phyloP scores from a whole-genome alignment of 2,329 filamentous ascomycete genomes.

The Dryadomyces quercus-mongolicae region DNA sequence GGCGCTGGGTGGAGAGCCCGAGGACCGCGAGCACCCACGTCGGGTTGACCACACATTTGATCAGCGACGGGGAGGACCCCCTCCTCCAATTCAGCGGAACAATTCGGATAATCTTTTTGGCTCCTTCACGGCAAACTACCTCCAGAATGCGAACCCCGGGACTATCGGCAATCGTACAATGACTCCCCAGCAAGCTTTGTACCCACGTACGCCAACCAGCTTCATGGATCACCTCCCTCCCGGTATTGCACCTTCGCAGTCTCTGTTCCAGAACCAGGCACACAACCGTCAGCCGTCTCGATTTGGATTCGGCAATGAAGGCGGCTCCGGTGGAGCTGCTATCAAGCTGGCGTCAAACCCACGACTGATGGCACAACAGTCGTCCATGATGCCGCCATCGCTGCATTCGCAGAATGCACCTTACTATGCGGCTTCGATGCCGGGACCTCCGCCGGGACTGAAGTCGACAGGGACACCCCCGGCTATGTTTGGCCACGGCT shows the following conservation, averaged over 20 bases:
- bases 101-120: slow-evolving; percentile 42
- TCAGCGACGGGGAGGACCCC: slow-evolving; percentile 54
- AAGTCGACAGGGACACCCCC: slow-evolving; percentile 93
- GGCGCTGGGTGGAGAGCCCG: slow-evolving; percentile 84
- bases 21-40: slow-evolving; percentile 51
- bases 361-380: slow-evolving; percentile 72
- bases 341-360: slow-evolving; percentile 71
- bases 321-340: slow-evolving; percentile 44
- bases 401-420: slow-evolving; percentile 52
- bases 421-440: slow-evolving; percentile 75
- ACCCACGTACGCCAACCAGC: slow-evolving; percentile 51
- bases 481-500: slow-evolving; percentile 83
- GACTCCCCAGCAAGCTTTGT: slow-evolving; percentile 25
- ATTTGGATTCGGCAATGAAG: slow-evolving; percentile 78
- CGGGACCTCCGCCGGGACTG: slow-evolving; percentile 85
- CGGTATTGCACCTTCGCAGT: slow-evolving; percentile 10
- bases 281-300: slow-evolving; percentile 77
- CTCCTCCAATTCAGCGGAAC: slow-evolving; percentile 64
- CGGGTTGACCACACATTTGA: slow-evolving; percentile 39
- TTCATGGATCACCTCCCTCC: slow-evolving; percentile 37
- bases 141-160: slow-evolving; percentile 25
- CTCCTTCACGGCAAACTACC: slow-evolving; percentile 34
- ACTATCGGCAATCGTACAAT: slow-evolving; percentile 13
- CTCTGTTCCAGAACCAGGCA: slow-evolving; percentile 46
- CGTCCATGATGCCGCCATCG: slow-evolving; percentile 68